Evolutionary conservation across 1,284 basidiomycete genomes (phyloP), one percentile per base, ranked within the genome.

Genomic region (Ustilago xerochloae): DNA sequence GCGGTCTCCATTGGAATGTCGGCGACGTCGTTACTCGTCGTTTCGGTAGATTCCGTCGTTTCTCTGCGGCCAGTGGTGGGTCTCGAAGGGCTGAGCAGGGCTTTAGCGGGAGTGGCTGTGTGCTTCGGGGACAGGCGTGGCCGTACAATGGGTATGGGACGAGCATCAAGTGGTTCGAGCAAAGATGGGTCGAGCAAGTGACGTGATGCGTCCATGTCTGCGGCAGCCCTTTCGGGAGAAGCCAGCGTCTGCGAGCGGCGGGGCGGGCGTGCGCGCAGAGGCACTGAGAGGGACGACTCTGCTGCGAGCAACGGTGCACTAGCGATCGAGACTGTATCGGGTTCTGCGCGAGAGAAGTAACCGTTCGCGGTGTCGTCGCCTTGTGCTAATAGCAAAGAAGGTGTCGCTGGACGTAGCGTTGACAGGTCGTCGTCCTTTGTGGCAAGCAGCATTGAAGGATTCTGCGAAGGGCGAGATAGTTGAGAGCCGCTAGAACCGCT

Each of bases 81-180:
- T 5, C 38, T 43, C n/a, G 6, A 41, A 4, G 51, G 46, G 33
- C 46, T 70, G 41, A 24, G 36, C 6, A 33, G 56, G 15, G 22
- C 18, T 35, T 45, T 55, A 39, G 45, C 35, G 9, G 62, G 43
- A 3, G 62, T 56, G 28, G 46, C 18, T 13, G 50, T 45, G 6
- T 43, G 20, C 30, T 65, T 49, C 3, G 24, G 51, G 7, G 48
- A 26, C 15, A 29, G 32, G 36, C 47, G 45, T 12, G 62, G 55
- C n/a, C 62, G 57, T n/a, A 39, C n/a, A 39, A 73, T 64, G 8
- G 70, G 60, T 13, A 64, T 64, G n/a, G 70, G 64, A 2, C 48
- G 61, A n/a, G 70, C 45, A 28, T 73, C 70, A 26, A 73, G 61
- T 43, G 70, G 55, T 18, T 73, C 70, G 20, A 73, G 52, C 12